These are phyloP conservation scores for Ceratobasidium sp. DNA, from an alignment of 1,284 basidiomycete species.

Conservation along the genomic window DNA sequence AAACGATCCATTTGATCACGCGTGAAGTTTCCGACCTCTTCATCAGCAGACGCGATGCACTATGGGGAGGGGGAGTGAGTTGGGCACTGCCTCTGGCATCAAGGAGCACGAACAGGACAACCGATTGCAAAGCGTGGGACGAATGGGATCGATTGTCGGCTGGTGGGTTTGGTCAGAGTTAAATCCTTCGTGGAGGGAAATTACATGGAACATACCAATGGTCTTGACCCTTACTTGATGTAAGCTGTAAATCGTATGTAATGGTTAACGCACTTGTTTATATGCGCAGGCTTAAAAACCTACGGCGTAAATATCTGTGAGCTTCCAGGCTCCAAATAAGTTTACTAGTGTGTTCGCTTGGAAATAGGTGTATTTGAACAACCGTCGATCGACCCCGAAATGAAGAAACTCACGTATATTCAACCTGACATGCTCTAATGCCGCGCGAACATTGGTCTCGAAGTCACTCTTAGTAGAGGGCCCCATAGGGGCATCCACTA, in stretches of 20 bases:
- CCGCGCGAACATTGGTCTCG: conserved; percentile 52
- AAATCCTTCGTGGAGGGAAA: too few relatives aligned
- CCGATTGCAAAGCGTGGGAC: conserved; percentile 47
- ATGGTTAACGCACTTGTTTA: too few relatives aligned
- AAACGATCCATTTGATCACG: conserved; percentile 54
- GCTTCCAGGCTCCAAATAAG: conserved; percentile 54
- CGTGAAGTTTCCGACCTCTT: conserved; percentile 54
- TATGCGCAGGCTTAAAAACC: conserved; percentile 43
- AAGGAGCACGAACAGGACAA: too few relatives aligned
- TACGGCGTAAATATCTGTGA: conserved; percentile 56
- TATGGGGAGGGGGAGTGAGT: conserved; percentile 51
- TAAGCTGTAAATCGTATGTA: too few relatives aligned
- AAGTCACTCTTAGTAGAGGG: conserved; percentile 54
- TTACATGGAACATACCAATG: conserved; percentile 51
- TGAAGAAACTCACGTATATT: conserved; percentile 53
- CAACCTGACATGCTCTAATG: conserved; percentile 53
- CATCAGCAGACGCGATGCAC: conserved; percentile 54
- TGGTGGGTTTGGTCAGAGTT: not conserved
- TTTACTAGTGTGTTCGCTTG: conserved; percentile 45
- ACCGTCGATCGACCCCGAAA: too few relatives aligned
- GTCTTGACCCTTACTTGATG: too few relatives aligned
- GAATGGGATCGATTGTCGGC: conserved; percentile 50
- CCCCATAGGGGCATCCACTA: conserved; percentile 49
- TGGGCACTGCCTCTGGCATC: too few relatives aligned
- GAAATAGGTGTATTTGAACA: too few relatives aligned